Conservation (phyloP, 768 basidiomycete species). For the Trametes sanguinea region DNA sequence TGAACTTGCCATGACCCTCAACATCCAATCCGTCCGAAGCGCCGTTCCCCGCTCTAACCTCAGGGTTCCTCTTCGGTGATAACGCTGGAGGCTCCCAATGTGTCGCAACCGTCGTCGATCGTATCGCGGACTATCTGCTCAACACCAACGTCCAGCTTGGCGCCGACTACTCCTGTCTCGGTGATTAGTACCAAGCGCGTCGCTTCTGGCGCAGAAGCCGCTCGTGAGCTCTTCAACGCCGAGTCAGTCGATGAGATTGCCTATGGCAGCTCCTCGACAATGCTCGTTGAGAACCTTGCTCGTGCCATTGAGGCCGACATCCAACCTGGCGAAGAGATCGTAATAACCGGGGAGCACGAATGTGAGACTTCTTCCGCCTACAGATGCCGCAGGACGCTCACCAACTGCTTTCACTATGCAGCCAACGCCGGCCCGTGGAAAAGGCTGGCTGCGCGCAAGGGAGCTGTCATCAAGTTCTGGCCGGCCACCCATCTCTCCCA, state of each 20-base stretch:
- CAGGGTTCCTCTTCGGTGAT: conserved; percentile 69
- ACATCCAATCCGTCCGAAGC: conserved; percentile 51
- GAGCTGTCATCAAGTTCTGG: conserved; percentile 63
- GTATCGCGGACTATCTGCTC: conserved; percentile 65
- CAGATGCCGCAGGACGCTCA: neutral
- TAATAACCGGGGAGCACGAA: conserved; percentile 81
- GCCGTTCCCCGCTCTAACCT: conserved; percentile 63
- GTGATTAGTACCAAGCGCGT: conserved; percentile 53
- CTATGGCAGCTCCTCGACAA: conserved; percentile 66
- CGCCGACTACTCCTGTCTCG: conserved; percentile 66
- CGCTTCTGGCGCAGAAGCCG: conserved; percentile 49
- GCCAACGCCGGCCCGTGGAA: conserved; percentile 82
- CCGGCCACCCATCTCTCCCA: conserved; percentile 41
- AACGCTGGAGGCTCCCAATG: conserved; percentile 79
- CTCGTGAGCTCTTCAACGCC: conserved; percentile 65
- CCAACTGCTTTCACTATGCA: conserved; percentile 28
- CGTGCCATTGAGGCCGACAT: conserved; percentile 59
- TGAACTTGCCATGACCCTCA: conserved; percentile 15
- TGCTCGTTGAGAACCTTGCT: conserved; percentile 70
- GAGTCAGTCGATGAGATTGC: conserved; percentile 61
- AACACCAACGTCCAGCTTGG: conserved; percentile 77
- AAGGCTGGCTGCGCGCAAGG: conserved; percentile 60
- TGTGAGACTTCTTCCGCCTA: conserved; percentile 40
- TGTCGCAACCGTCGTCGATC: conserved; percentile 53
- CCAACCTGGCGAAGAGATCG: conserved; percentile 66